These are phyloP conservation scores for Pythium vanterpoolii DNA, from an alignment of 352 stramenopile genomes.

Conservation along the genomic window DNA sequence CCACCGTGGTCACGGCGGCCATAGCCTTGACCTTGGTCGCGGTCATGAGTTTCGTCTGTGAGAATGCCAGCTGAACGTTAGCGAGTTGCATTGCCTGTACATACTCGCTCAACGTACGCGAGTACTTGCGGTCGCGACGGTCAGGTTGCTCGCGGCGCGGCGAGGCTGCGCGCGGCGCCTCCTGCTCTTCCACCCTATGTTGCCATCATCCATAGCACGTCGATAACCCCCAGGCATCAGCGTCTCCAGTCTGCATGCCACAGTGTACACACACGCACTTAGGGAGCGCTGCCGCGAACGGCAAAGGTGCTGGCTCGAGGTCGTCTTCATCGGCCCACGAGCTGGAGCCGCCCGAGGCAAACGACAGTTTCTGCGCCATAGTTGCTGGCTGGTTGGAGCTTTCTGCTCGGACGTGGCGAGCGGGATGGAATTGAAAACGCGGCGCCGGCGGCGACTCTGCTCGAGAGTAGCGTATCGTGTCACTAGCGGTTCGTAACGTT, in stretches of 20 bases:
- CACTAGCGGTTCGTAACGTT: constrained; percentile 20
- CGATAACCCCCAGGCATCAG: background rate
- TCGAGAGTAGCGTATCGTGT: constrained; percentile 6
- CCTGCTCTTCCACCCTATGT: constrained; percentile 31
- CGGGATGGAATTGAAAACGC: background rate
- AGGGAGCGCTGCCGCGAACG: constrained; percentile 26
- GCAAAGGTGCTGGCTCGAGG: constrained; percentile 46
- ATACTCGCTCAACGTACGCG: constrained; percentile 8
- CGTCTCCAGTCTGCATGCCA: constrained; percentile 3
- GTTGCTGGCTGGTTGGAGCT: background rate
- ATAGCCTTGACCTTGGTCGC: constrained; percentile 23
- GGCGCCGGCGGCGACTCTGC: background rate
- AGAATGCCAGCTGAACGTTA: background rate
- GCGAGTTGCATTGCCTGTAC: background rate
- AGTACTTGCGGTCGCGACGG: constrained; percentile 25
- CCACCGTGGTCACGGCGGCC: constrained; percentile 17
- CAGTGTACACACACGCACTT: constrained; percentile 30
- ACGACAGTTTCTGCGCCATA: constrained; percentile 56
- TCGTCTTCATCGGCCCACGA: constrained; percentile 85
- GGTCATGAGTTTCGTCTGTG: constrained; percentile 26
- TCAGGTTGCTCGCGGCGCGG: constrained; percentile 19
- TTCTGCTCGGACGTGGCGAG: background rate
- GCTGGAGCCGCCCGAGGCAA: constrained; percentile 40
- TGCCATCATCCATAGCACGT: constrained; percentile 5
- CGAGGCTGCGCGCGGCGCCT: constrained; percentile 15